Base-by-base conservation (phyloP, 495 filamentous ascomycete species). In the Neurospora sp. region DNA sequence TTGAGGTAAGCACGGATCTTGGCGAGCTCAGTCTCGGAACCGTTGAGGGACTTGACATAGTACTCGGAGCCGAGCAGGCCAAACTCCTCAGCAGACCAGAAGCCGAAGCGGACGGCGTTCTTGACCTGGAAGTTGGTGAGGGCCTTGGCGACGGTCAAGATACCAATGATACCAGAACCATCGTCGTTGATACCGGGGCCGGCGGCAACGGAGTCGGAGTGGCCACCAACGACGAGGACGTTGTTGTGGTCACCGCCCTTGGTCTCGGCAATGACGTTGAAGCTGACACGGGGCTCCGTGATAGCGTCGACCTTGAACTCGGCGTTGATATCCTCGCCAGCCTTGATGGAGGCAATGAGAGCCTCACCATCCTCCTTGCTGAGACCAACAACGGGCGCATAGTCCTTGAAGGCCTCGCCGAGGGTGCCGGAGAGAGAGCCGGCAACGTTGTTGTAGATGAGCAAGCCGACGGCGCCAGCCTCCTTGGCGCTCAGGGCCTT, bases 1-100 rank as follows among this genome's bases (percentile, higher is more conserved):
- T 93, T 92, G 76, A 93, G 89, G 77, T 92, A 92, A 4, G 91
- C 86, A 2, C 86, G 80, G 74, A 93, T 87, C 77, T 89, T 89
- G 41, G 80, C 82, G 12, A 87, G 81, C 20, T 82, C 83, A 3
- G 81, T 70, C 31, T 81, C 76, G 71, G 87, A 84, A 31, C 78
- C 77, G 35, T 85, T 80, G 60, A 78, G 69, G 8, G 74, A 74
- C 39, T 76, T 75, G 75, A 92, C 85, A 80, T 91, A 93, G 78
- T 84, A 82, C 35, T 85, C 83, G 37, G 88, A 87, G 49, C 92
- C 92, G n/a, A 93, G 78, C 31, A 91, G 85, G 71, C 90, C 90
- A 70, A 84, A 85, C 79, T 91, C 88, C 81, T 93, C 91, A 8
- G 86, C 92, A 12, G 88, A 86, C 88, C 90, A 93, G 83, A 88